Evolutionary conservation across 2,329 filamentous ascomycete species (phyloP).

Genomic region (Sclerotinia borealis): DNA sequence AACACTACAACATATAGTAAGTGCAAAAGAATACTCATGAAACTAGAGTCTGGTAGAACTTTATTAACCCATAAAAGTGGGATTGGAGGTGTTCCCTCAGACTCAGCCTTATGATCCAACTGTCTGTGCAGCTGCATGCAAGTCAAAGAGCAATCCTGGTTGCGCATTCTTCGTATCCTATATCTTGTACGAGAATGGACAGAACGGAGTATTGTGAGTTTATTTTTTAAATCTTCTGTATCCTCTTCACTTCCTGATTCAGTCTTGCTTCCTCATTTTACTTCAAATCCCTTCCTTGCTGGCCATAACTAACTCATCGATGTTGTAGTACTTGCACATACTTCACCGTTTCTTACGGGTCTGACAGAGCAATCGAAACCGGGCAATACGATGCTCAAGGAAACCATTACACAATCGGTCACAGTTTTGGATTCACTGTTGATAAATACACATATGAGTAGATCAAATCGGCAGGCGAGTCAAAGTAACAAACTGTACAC

Average conservation of each 20-base stretch:
- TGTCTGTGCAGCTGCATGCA: constrained; percentile 31
- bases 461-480: not conserved
- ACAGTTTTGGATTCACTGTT: constrained; percentile 19
- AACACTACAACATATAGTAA: constrained; percentile 23
- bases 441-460: not conserved
- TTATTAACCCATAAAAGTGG: constrained; percentile 17
- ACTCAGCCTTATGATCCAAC: constrained; percentile 30
- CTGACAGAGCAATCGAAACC: constrained; percentile 13
- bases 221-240: not conserved
- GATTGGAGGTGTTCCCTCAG: constrained; percentile 26
- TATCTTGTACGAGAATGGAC: constrained; percentile 34
- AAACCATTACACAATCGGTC: constrained; percentile 21
- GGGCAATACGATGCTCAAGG: constrained; percentile 20
- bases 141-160: constrained; percentile 18
- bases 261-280: not conserved
- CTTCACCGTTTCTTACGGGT: constrained; percentile 33
- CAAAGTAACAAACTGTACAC: no score
- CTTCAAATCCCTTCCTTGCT: not conserved
- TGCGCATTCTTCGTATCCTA: constrained; percentile 36
- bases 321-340: constrained; percentile 32
- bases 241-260: not conserved
- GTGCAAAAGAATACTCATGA: not conserved
- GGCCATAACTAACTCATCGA: not conserved
- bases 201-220: constrained; percentile 30
- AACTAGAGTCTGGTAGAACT: not conserved